Base-by-base conservation (phyloP, 441 rosid species). In the Macaranga tanarius region DNA sequence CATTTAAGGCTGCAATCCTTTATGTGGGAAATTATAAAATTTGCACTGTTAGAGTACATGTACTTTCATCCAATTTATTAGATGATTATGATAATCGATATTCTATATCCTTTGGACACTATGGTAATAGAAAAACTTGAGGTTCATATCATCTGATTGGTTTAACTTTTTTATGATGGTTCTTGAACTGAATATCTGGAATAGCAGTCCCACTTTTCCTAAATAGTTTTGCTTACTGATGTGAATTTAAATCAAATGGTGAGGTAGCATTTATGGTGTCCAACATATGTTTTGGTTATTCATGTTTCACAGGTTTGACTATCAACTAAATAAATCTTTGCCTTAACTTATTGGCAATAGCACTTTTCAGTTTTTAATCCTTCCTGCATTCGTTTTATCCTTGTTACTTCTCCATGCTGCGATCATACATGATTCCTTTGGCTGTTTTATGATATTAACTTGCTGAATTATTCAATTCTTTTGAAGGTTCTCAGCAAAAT, bases 401-500 rank as follows among this genome's bases (percentile, higher is more conserved):
- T 76, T 47, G 11, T 26, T n/a, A 57, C 15, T 50, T 70, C 73
- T 69, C 47, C 34, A 34, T 52, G 76, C 26, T 68, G 13, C 10
- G 31, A 65, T 10, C 22, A 22, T 34, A n/a, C 19, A 20, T 63
- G 11, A 63, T 73, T 57, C 10, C 11, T 44, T 34, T 73, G 51
- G 45, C 56, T 72, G 70, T 52, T 69, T 71, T 55, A 60, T 70
- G 31, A 40, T 17, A 72, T 15, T 60, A 50, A 62, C 62, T 74
- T 69, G 47, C 84, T 85, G 64, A 81, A 62, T 65, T 42, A 60
- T 57, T 11, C 42, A 51, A 50, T 56, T 5, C 69, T 77, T 73
- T 67, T 85, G 74, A 72, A 95, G 99, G 97, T 95, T 80, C 88
- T 95, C 62, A 84, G 93, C 75, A 92, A 90, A 83, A 88, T 92